A percentile compares a stretch with the other conserved stretches of the same genome.
phyloP scores from a whole-genome alignment of 495 filamentous ascomycete species.

The Hypoxylon intermedium region DNA sequence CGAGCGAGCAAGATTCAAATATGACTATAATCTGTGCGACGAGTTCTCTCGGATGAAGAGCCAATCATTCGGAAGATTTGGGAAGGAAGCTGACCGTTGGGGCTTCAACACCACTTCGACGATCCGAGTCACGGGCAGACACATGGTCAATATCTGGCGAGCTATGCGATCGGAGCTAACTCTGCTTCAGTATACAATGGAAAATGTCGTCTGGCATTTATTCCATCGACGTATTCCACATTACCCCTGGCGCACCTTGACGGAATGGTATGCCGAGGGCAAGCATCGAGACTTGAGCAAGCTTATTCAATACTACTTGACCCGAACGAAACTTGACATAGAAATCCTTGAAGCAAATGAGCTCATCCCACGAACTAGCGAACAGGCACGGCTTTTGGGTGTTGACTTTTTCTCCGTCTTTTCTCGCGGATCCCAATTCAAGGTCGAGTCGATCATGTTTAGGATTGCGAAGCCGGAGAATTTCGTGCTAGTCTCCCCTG shows the following conservation, averaged over 20 bases:
- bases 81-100: constrained; percentile 87
- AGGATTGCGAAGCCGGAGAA: constrained; percentile 97
- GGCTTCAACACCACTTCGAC: constrained; percentile 90
- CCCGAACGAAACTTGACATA: constrained; percentile 80
- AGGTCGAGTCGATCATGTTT: constrained; percentile 98
- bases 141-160: constrained; percentile 97
- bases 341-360: constrained; percentile 93
- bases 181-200: constrained; percentile 91
- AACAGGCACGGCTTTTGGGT: constrained; percentile 90
- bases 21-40: constrained; percentile 87
- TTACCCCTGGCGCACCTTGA: constrained; percentile 78
- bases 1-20: constrained; percentile 83
- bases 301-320: constrained; percentile 78
- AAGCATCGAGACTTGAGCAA: constrained; percentile 73
- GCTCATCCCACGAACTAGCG: constrained; percentile 85
- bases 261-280: constrained; percentile 76
- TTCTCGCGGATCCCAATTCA: constrained; percentile 93
- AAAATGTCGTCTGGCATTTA: constrained; percentile 94
- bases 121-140: constrained; percentile 85
- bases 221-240: constrained; percentile 91
- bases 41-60: constrained; percentile 89
- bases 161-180: constrained; percentile 92
- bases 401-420: constrained; percentile 97
- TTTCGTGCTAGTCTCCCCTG: constrained; percentile 88
- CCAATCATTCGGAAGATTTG: constrained; percentile 79